Evolutionary conservation across 495 filamentous ascomycete species (phyloP).

Genomic region (Monascus purpureus): DNA sequence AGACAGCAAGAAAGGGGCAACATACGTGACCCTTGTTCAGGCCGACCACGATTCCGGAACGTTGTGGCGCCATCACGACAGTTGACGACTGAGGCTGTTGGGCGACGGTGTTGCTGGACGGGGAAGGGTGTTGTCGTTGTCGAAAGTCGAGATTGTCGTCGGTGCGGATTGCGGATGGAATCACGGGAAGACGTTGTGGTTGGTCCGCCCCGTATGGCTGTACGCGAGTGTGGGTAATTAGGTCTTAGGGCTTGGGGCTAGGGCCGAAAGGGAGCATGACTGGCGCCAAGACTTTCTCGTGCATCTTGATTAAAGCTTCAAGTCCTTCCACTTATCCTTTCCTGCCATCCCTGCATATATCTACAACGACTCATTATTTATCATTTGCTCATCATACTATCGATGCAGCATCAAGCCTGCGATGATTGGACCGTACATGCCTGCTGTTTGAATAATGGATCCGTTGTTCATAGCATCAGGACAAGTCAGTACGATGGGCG

Average conservation of each 20-base stretch:
- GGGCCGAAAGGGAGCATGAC: slow-evolving; percentile 1
- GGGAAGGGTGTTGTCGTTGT: too few species aligned
- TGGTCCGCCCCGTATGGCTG: slow-evolving; percentile 14
- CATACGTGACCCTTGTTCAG: slow-evolving; percentile 85
- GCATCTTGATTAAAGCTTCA: too few species aligned
- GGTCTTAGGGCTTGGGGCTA: slow-evolving; percentile 17
- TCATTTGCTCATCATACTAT: too few species aligned
- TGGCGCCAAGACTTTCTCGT: slow-evolving; percentile 1
- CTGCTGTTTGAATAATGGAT: too few species aligned
- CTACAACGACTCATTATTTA: too few species aligned
- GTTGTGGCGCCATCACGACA: slow-evolving; percentile 47
- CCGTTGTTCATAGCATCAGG: too few species aligned
- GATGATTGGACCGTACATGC: too few species aligned
- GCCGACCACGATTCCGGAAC: slow-evolving; percentile 66
- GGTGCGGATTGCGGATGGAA: slow-evolving; percentile 24
- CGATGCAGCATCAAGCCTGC: too few species aligned
- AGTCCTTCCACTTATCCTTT: too few species aligned
- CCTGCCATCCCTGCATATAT: too few species aligned
- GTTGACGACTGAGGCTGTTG: slow-evolving; percentile 27
- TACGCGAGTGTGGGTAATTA: slow-evolving; percentile 20
- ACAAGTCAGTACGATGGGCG: too few species aligned
- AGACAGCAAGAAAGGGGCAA: slow-evolving; percentile 9
- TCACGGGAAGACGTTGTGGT: slow-evolving; percentile 21
- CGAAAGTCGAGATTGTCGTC: slow-evolving; percentile 12
- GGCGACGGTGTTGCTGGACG: slow-evolving; percentile 31